Evolutionary conservation across 768 basidiomycete species (phyloP), one percentile per base, ranked within the genome.

Genomic region (Panaeolus cyanescens): DNA sequence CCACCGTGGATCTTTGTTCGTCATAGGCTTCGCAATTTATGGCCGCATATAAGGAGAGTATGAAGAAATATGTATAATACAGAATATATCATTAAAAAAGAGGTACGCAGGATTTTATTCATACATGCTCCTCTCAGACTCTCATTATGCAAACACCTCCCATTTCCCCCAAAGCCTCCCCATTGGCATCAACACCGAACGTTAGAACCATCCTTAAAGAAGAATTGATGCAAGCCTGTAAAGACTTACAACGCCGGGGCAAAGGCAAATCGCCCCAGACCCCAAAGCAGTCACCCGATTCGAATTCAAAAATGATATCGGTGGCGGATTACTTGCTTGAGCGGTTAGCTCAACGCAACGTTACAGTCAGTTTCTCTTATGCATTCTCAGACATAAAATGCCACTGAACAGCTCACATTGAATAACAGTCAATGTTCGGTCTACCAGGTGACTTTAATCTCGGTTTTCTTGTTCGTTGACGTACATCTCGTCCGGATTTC

Each of bases 361-460:
- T 90, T 59, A 83, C 79, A 59, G 90, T 87, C 70, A 22, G 80
- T 62, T 19, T n/a, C n/a, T n/a, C n/a, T n/a, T n/a, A n/a, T n/a
- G n/a, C n/a, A n/a, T n/a, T n/a, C n/a, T n/a, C n/a, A n/a, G n/a
- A n/a, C n/a, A n/a, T n/a, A n/a, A n/a, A n/a, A n/a, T n/a, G n/a
- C n/a, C n/a, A n/a, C n/a, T n/a, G n/a, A n/a, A n/a, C n/a, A n/a
- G n/a, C n/a, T n/a, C n/a, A n/a, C n/a, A n/a, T 42, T 22, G 7
- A 31, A 9, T 31, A 62, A 9, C 59, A 92, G 89, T 81, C 83
- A 55, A 80, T 92, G 76, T 93, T 93, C 58, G 91, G 91, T 10
- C 83, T 93, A 0, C 92, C 92, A 1, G 92, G 92, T 13, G 91
- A 93, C 72, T 92, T 91, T 63, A 92, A 91, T 68, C 82, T 92